Evolutionary conservation across 1,284 basidiomycete genomes (phyloP).

Genomic region (Cutaneotrichosporon curvatum): DNA sequence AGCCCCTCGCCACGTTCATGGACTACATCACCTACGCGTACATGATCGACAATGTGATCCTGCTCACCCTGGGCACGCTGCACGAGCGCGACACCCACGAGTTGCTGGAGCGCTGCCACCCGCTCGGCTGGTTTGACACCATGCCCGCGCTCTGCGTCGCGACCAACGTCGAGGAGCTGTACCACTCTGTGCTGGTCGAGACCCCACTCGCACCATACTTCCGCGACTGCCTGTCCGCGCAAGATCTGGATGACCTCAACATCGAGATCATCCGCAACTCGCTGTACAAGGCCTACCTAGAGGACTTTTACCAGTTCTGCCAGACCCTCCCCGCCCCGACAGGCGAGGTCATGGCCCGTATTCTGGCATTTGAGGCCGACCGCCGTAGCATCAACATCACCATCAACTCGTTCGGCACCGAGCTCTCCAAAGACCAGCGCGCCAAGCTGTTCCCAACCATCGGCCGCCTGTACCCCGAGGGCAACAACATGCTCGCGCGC

Average conservation of each 20-base stretch:
- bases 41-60: slow-evolving; percentile 99
- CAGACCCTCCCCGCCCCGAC: slow-evolving; percentile 74
- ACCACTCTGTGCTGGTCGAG: slow-evolving; percentile 93
- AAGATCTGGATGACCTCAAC: slow-evolving; percentile 96
- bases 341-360: slow-evolving; percentile 76
- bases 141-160: slow-evolving; percentile 99
- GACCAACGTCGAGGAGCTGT: slow-evolving; percentile 98
- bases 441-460: slow-evolving; percentile 93
- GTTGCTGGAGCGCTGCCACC: slow-evolving; percentile 91
- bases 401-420: slow-evolving; percentile 97
- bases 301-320: slow-evolving; percentile 89
- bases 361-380: slow-evolving; percentile 95
- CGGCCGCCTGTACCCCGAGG: slow-evolving; percentile 88
- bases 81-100: slow-evolving; percentile 98
- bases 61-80: slow-evolving; percentile 94
- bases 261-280: slow-evolving; percentile 99
- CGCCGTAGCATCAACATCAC: slow-evolving; percentile 96
- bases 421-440: slow-evolving; percentile 88
- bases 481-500: slow-evolving; percentile 86
- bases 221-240: slow-evolving; percentile 86
- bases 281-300: slow-evolving; percentile 98
- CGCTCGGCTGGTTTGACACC: slow-evolving; percentile 92
- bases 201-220: slow-evolving; percentile 98
- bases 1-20: slow-evolving; percentile 84
- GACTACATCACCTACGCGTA: slow-evolving; percentile 97